phyloP scores from a whole-genome alignment of 805 yeast genomes.

The Candida glaebosa region DNA sequence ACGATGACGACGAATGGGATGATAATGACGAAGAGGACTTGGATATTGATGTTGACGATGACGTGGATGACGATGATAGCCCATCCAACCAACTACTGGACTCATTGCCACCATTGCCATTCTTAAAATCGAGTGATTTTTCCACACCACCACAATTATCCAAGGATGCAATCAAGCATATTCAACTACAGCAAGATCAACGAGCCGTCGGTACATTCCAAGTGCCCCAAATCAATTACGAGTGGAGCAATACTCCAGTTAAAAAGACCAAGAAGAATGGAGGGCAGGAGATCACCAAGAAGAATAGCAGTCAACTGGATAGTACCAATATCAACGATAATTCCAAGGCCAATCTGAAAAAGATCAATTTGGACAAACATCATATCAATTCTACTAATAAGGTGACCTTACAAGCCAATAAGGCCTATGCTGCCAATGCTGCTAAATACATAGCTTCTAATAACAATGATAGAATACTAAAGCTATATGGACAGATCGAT shows the following conservation, averaged over 20 bases:
- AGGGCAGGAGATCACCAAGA: not conserved
- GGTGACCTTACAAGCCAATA: not conserved
- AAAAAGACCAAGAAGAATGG: not conserved
- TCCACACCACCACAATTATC: not conserved
- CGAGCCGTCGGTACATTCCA: not conserved
- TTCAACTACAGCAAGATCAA: not conserved
- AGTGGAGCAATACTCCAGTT: not conserved
- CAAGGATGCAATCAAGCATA: not conserved
- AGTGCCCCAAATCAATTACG: not conserved
- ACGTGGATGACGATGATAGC: not conserved
- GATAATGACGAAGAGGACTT: not conserved
- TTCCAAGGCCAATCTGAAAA: not conserved
- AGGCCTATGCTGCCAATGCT: not conserved
- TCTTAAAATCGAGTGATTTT: not conserved
- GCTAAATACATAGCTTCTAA: not conserved
- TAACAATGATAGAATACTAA: conserved; percentile 1
- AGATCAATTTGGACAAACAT: conserved; percentile 1
- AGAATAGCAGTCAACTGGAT: not conserved
- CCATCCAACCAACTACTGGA: too few relatives aligned
- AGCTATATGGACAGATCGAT: conserved; percentile 1
- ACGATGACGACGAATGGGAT: too few relatives aligned
- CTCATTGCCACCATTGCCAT: not conserved
- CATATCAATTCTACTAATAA: not conserved
- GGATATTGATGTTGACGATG: conserved; percentile 1
- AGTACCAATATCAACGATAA: not conserved